Percentiles rank a stretch among this genome's conserved stretches.
phyloP scores from a whole-genome alignment of 2,329 filamentous ascomycete genomes.

The Penicillium italicum region DNA sequence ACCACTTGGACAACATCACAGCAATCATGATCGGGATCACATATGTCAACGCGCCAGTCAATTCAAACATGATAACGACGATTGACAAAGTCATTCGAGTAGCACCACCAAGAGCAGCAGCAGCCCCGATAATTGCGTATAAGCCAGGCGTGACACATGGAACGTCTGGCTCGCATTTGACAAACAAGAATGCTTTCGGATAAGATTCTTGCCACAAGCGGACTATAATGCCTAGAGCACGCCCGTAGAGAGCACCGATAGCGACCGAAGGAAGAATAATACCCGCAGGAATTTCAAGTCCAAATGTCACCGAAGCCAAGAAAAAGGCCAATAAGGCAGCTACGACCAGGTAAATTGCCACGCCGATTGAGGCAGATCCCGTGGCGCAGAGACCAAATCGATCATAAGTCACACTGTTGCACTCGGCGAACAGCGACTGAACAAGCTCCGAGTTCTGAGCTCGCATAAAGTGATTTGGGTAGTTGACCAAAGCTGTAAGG shows the following conservation, averaged over 20 bases:
- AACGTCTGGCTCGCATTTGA: slow-evolving; percentile 76
- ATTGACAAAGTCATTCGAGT: slow-evolving; percentile 97
- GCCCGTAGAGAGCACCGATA: slow-evolving; percentile 84
- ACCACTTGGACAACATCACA: slow-evolving; percentile 98
- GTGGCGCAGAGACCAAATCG: slow-evolving; percentile 87
- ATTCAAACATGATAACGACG: slow-evolving; percentile 98
- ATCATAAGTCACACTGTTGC: slow-evolving; percentile 75
- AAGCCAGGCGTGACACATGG: slow-evolving; percentile 90
- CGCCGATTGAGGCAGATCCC: slow-evolving; percentile 74
- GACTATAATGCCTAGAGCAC: slow-evolving; percentile 83
- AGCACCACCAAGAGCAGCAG: slow-evolving; percentile 87
- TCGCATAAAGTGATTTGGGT: slow-evolving; percentile 93
- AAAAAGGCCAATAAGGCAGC: slow-evolving; percentile 81
- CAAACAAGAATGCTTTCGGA: slow-evolving; percentile 73
- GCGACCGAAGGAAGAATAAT: slow-evolving; percentile 96
- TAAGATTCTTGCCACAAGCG: slow-evolving; percentile 81
- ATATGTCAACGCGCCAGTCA: slow-evolving; percentile 92
- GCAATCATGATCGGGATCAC: slow-evolving; percentile 98
- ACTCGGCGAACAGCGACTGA: slow-evolving; percentile 88
- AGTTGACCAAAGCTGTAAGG: slow-evolving; percentile 85
- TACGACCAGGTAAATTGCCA: slow-evolving; percentile 76
- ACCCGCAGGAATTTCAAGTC: slow-evolving; percentile 87
- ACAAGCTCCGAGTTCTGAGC: slow-evolving; percentile 89
- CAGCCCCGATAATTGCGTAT: slow-evolving; percentile 93
- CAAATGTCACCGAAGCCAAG: slow-evolving; percentile 84